Conservation (phyloP, 352 stramenopile species). For the Pseudoperonospora humuli region DNA sequence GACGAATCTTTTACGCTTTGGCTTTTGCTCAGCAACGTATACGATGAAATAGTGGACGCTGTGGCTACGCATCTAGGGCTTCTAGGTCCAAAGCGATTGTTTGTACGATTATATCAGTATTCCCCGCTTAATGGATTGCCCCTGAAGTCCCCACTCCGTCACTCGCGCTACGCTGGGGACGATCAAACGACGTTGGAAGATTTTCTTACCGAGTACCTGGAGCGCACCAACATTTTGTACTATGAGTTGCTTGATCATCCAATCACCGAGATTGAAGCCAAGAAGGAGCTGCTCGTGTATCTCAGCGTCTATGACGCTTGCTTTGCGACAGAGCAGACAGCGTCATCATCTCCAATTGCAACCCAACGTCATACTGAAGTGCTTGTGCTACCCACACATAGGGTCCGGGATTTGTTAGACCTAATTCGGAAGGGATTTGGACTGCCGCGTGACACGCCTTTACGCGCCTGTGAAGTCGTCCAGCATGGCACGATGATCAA, state of each 20-base stretch:
- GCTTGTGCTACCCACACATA: slow-evolving; percentile 47
- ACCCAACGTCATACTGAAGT: slow-evolving; percentile 45
- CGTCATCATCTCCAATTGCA: slow-evolving; percentile 22
- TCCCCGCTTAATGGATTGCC: slow-evolving; percentile 53
- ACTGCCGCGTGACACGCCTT: slow-evolving; percentile 23
- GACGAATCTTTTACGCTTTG: slow-evolving; percentile 40
- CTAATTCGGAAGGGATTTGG: slow-evolving; percentile 42
- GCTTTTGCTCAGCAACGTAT: slow-evolving; percentile 62
- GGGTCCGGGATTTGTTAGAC: slow-evolving; percentile 39
- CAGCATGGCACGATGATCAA: slow-evolving; percentile 52
- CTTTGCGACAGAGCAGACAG: slow-evolving; percentile 35
- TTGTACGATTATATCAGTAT: slow-evolving; percentile 78
- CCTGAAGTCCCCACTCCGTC: slow-evolving; percentile 60
- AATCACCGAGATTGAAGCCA: slow-evolving; percentile 82
- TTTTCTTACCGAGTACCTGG: slow-evolving; percentile 62
- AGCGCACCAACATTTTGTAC: slow-evolving; percentile 61
- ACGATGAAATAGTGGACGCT: slow-evolving; percentile 66
- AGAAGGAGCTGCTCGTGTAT: slow-evolving; percentile 71
- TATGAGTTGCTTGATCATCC: slow-evolving; percentile 63
- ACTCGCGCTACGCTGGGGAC: slow-evolving; percentile 54
- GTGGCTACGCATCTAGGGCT: slow-evolving; percentile 42
- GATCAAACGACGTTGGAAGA: slow-evolving; percentile 58
- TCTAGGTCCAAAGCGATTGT: slow-evolving; percentile 31
- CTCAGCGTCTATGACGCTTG: slow-evolving; percentile 71
- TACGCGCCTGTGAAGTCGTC: slow-evolving; percentile 59